phyloP scores from a whole-genome alignment of 805 yeast species.

The Wickerhamiella australiensis region DNA sequence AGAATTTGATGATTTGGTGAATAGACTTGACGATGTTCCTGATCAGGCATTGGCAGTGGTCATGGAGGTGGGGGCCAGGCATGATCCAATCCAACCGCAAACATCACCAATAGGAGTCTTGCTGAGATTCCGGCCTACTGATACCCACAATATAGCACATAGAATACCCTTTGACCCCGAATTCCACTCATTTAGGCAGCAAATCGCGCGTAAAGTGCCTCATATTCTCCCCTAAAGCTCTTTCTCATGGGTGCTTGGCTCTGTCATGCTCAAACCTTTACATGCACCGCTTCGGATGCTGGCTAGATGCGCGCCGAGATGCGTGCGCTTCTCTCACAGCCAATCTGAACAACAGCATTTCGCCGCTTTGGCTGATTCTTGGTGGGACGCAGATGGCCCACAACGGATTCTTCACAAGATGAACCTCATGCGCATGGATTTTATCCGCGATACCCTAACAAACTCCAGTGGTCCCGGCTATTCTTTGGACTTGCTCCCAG shows the following conservation, averaged over 20 bases:
- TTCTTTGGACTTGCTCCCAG: conserved; percentile 54
- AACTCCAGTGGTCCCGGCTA: conserved; percentile 50
- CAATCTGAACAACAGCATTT: conserved; percentile 60
- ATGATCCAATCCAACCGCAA: too few species aligned
- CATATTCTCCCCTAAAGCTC: too few species aligned
- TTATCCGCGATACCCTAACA: conserved; percentile 52
- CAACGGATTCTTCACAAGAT: conserved; percentile 89
- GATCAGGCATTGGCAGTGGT: too few species aligned
- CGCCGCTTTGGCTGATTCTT: conserved; percentile 73
- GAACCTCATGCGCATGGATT: conserved; percentile 84
- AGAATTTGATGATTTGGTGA: too few species aligned
- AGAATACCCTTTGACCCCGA: too few species aligned
- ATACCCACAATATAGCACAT: too few species aligned
- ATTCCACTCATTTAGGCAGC: too few species aligned
- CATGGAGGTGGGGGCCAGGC: too few species aligned
- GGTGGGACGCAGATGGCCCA: conserved; percentile 97
- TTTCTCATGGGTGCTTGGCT: background rate
- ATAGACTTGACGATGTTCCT: too few species aligned
- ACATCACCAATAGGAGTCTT: too few species aligned
- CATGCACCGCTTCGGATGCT: background rate
- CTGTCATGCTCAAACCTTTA: conserved; percentile 6
- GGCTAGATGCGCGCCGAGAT: background rate
- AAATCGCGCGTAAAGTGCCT: too few species aligned
- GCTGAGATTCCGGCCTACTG: too few species aligned
- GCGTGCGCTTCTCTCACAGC: background rate